Conservation (phyloP, 2,329 filamentous ascomycete species). For the Aspergillus sp. region DNA sequence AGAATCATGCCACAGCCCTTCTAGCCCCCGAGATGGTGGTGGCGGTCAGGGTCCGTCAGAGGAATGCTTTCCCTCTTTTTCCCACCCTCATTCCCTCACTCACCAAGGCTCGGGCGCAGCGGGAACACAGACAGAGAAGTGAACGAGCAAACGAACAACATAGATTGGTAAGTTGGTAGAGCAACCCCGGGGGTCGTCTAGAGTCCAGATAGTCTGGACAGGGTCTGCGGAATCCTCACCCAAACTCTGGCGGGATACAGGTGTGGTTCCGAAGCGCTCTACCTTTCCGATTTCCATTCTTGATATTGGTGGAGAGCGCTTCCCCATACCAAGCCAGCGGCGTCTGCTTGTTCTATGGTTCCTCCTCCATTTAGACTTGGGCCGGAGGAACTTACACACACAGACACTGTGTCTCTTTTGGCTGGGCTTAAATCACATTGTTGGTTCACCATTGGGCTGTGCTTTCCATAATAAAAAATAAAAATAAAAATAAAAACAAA, state of each 20-base stretch:
- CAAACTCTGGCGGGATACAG: conserved; percentile 11
- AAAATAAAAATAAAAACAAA: neutral
- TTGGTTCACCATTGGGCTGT: neutral
- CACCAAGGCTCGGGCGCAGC: neutral
- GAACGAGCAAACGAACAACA: too few relatives aligned
- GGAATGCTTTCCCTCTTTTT: neutral
- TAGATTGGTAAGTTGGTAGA: neutral
- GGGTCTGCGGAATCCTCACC: conserved; percentile 18
- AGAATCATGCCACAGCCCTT: conserved; percentile 6
- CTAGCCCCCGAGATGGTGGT: conserved; percentile 3
- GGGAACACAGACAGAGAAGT: neutral
- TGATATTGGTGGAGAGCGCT: conserved; percentile 1
- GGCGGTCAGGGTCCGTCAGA: neutral
- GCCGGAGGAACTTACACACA: neutral
- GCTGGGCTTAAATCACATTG: neutral
- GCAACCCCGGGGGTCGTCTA: neutral
- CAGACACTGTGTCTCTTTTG: too few relatives aligned
- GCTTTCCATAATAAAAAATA: neutral
- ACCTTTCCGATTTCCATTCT: neutral
- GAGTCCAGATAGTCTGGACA: conserved; percentile 6
- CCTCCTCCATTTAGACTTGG: neutral
- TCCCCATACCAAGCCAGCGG: neutral
- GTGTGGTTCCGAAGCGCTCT: conserved; percentile 2
- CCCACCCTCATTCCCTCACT: neutral
- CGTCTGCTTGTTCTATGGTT: neutral